phyloP scores from a whole-genome alignment of 192 early-diverging fungal genomes.

The Coemansia sp. region DNA sequence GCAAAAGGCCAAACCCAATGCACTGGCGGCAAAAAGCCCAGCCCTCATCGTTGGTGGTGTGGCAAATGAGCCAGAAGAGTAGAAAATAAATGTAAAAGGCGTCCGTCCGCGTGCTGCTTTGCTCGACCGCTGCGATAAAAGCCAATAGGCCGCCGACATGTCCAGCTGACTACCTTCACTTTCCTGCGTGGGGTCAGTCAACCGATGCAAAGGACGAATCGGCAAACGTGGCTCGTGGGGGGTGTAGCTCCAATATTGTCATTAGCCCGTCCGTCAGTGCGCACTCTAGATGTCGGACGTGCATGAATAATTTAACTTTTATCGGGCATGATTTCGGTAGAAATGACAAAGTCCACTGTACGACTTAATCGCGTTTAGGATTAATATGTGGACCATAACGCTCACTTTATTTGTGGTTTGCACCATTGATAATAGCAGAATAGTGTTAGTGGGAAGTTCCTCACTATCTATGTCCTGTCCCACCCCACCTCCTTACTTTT shows the following conservation, averaged over 20 bases:
- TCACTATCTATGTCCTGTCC: neutral
- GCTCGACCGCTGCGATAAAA: neutral
- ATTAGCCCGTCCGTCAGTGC: too few relatives aligned
- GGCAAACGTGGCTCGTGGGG: neutral
- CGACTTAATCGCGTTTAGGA: neutral
- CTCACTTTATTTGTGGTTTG: neutral
- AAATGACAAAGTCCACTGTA: neutral
- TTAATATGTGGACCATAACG: neutral
- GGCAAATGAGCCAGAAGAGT: too few relatives aligned
- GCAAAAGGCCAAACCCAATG: too few relatives aligned
- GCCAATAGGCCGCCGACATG: slow-evolving; percentile 4
- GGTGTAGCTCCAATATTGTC: neutral
- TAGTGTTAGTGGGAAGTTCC: neutral
- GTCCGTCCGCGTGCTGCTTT: too few relatives aligned
- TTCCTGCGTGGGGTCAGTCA: neutral
- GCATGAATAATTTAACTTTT: neutral
- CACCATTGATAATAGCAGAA: neutral
- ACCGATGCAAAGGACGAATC: neutral
- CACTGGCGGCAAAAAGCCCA: too few relatives aligned
- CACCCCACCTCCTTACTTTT: neutral
- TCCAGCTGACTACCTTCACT: neutral
- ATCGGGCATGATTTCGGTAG: neutral
- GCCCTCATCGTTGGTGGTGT: too few relatives aligned
- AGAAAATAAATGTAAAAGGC: too few relatives aligned
- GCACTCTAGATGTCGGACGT: neutral